Base-by-base conservation (phyloP, 108 stramenopile genomes). In the Cylindrotheca fusiformis region DNA sequence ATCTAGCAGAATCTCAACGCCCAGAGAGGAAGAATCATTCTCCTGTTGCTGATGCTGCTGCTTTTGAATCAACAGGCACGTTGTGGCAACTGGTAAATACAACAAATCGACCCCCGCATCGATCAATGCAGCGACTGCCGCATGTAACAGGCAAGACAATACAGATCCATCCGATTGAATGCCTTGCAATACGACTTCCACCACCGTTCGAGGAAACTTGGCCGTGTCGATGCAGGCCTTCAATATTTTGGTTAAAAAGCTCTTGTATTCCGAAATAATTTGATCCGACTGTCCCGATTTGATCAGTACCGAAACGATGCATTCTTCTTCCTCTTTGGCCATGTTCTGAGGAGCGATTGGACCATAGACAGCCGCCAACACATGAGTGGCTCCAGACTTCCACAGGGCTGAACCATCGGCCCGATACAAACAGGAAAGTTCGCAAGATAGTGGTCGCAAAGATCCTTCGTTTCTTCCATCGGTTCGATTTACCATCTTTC, bases 321-420 rank as follows among this genome's bases (percentile, higher is more conserved):
- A 55, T 8, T 23, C 27, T 5, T 57, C 33, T 2, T 77, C 88
- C 14, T 70, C 53, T 41, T 87, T 69, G n/a, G 77, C 55, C n/a
- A 81, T 46, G 18, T 65, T 50, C 23, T 84, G 72, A 6, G 96
- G 92, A 29, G 89, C 92, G 2, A 88, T 68, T 1, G 96, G 96
- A 4, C 96, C 96, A 62, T 96, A 82, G 3, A 91, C 77, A 1
- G 94, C 90, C 2, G 86, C 93, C 65, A 96, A 57, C 19, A 95
- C 84, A 49, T 90, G 87, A 12, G 96, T 96, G 12, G 60, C 62
- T 52, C 96, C 94, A 8, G 77, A 76, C 60, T 79, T 78, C 62
- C 90, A 90, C 46, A 80, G 72, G 19, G 91, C 88, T 18, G 90
- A 93, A 44, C 95, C 95, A 70, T 96, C 92, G 55, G 92, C 81